A percentile compares a stretch with the other conserved stretches of the same genome.
Conservation (phyloP, 495 filamentous ascomycete genomes). For the Trichoderma orchidacearum region DNA sequence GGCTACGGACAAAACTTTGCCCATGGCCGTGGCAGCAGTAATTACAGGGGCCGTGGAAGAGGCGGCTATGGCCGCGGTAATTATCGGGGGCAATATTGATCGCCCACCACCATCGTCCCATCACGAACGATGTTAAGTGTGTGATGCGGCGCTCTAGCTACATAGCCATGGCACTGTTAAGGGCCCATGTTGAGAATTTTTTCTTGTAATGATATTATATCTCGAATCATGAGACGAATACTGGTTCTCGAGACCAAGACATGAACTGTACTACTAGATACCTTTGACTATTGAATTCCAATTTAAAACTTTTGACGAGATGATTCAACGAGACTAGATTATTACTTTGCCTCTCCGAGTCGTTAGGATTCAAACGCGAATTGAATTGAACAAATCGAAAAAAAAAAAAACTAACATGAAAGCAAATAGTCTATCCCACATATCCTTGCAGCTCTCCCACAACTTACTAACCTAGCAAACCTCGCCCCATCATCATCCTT, state of each 20-base stretch:
- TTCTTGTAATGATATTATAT: not conserved
- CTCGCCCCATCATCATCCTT: too few relatives aligned
- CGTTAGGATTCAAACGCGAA: too few relatives aligned
- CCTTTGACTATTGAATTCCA: too few relatives aligned
- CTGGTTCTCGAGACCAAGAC: not conserved
- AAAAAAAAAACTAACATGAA: not conserved
- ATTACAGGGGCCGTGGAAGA: constrained; percentile 1
- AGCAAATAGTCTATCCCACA: not conserved
- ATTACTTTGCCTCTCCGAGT: too few relatives aligned
- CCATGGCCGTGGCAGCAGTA: not conserved
- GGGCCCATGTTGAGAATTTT: too few relatives aligned
- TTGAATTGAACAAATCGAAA: not conserved
- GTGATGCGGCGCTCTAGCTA: not conserved
- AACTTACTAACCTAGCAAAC: too few relatives aligned
- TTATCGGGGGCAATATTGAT: not conserved
- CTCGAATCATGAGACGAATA: not conserved
- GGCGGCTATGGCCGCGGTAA: not conserved
- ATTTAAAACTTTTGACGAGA: too few relatives aligned
- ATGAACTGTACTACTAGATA: not conserved
- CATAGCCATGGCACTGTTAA: not conserved
- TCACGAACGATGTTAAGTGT: not conserved
- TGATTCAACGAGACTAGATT: too few relatives aligned
- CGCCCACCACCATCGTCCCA: not conserved
- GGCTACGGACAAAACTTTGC: not conserved
- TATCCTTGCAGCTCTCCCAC: too few relatives aligned